Base-by-base conservation (phyloP, 1,284 basidiomycete genomes). In the Puccinia novopanici region DNA sequence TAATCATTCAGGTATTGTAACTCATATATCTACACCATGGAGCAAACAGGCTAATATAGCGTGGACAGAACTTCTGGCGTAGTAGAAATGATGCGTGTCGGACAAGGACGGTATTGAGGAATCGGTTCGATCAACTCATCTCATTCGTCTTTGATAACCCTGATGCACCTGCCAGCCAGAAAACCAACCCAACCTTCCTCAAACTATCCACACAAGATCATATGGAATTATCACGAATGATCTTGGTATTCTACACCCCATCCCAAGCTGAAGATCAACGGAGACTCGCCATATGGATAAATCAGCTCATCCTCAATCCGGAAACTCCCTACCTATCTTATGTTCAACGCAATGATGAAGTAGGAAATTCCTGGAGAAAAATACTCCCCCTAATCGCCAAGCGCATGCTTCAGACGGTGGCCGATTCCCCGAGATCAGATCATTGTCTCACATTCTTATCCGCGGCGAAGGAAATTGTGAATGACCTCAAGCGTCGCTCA, bases 1-100 rank as follows among this genome's bases (percentile, higher is more conserved):
- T 50, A 48, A 45, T 48, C 30, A 71, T 79, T 45, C 77, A 79
- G 57, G 77, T 79, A n/a, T n/a, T n/a, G n/a, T n/a, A n/a, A n/a
- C n/a, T n/a, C n/a, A n/a, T n/a, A n/a, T n/a, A n/a, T n/a, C n/a
- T n/a, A n/a, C n/a, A n/a, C n/a, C n/a, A n/a, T n/a, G n/a, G n/a
- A n/a, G n/a, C n/a, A n/a, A n/a, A n/a, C n/a, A n/a, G n/a, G n/a
- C n/a, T n/a, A n/a, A n/a, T n/a, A 24, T 22, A 24, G 8, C 48
- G 3, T 71, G 30, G n/a, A n/a, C 40, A 68, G 75, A 54, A 45
- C 17, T 70, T 78, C 27, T 79, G 77, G 77, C 50, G 77, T 17
- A 45, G 67, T 48, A 79, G 57, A 42, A 57, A n/a, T 12, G 67
- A 71, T 27, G 50, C 57, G 10, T 42, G 34, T 42, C 52, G 71